These are phyloP conservation scores for Paracorniculantispora psalliotae DNA, from an alignment of 2,329 filamentous ascomycete species.

Conservation along the genomic window DNA sequence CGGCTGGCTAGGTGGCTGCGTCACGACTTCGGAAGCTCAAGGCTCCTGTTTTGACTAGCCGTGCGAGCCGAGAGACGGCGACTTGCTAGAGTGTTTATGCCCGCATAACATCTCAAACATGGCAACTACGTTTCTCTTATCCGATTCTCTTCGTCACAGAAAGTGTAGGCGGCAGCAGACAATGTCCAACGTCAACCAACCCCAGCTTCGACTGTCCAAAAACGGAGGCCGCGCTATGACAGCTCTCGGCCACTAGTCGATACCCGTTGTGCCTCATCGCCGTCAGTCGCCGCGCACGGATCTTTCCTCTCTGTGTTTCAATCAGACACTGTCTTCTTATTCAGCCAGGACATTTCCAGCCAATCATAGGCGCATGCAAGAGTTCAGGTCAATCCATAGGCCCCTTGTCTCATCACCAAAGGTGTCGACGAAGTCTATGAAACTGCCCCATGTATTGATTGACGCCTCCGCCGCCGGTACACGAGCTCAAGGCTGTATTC, in stretches of 20 bases:
- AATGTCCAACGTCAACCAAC: neutral
- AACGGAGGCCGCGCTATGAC: neutral
- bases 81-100: neutral
- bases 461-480: too few species aligned
- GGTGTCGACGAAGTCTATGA: too few species aligned
- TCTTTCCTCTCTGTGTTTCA: neutral
- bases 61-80: neutral
- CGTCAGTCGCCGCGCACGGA: neutral
- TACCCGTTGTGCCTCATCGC: slow-evolving; percentile 7
- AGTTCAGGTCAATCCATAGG: too few species aligned
- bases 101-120: neutral
- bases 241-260: slow-evolving; percentile 7
- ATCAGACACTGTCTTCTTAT: too few species aligned
- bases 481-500: too few species aligned
- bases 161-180: neutral
- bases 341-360: too few species aligned
- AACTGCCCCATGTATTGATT: too few species aligned
- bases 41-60: neutral
- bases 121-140: neutral
- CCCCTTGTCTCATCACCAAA: too few species aligned
- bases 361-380: too few species aligned
- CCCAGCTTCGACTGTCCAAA: neutral
- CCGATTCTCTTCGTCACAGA: neutral
- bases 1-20: neutral
- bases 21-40: neutral